Evolutionary conservation across 129 eudicot genomes (phyloP).

Genomic region (Pittosporum tobira): DNA sequence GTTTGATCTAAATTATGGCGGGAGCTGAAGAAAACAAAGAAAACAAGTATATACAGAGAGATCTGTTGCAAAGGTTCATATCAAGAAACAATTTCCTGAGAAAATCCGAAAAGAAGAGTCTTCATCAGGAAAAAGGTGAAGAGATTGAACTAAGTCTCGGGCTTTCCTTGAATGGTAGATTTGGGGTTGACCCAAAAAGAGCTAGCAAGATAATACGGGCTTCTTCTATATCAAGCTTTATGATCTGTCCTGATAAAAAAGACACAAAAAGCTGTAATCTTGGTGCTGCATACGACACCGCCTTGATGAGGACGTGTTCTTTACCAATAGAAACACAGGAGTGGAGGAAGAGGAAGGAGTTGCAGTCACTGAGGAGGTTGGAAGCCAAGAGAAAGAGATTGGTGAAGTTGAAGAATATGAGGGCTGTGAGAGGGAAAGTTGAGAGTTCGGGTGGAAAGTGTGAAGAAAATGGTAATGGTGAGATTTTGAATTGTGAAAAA

Average conservation of each 20-base stretch:
- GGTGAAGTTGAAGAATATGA: slow-evolving; percentile 36
- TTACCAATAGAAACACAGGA: slow-evolving; percentile 50
- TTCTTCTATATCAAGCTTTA: slow-evolving; percentile 29
- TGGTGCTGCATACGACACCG: slow-evolving; percentile 13
- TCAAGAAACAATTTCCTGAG: slow-evolving; percentile 8
- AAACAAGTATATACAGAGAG: slow-evolving; percentile 6
- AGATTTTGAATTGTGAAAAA: background rate
- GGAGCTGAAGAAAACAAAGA: slow-evolving; percentile 13
- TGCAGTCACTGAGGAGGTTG: slow-evolving; percentile 40
- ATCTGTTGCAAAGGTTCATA: slow-evolving; percentile 25
- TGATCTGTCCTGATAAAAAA: background rate
- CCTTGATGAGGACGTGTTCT: slow-evolving; percentile 46
- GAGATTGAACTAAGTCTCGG: slow-evolving; percentile 46
- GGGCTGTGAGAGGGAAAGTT: slow-evolving; percentile 11
- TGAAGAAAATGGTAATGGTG: background rate
- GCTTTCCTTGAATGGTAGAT: slow-evolving; percentile 54
- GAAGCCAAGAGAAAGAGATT: slow-evolving; percentile 47
- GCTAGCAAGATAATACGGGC: slow-evolving; percentile 21
- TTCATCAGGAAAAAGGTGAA: background rate
- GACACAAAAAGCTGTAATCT: background rate
- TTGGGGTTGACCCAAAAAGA: slow-evolving; percentile 43
- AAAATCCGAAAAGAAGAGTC: background rate
- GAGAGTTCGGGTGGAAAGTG: slow-evolving; percentile 8
- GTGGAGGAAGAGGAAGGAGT: slow-evolving; percentile 45
- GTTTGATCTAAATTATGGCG: slow-evolving; percentile 15